Evolutionary conservation across 805 yeast genomes (phyloP), one percentile per base, ranked within the genome.

Genomic region (Limtongia smithiae): DNA sequence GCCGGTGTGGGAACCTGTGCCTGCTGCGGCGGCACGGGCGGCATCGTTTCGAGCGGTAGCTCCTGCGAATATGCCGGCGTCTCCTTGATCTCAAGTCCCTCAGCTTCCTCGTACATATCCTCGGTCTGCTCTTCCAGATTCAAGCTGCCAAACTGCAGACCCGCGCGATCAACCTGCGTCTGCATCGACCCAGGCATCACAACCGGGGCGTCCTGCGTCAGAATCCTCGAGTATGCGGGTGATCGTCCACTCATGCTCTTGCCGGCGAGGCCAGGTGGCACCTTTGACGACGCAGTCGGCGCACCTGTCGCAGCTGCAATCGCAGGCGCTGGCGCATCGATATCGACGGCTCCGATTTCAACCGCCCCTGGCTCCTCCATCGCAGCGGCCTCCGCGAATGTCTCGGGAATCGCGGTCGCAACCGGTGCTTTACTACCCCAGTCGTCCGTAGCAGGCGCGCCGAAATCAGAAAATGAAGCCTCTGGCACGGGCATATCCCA

Each of bases 101-200:
- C 32, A 24, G 39, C 27, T 32, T 42, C 20, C 24, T 31, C 36
- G 25, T 15, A 20, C 56, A 39, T 24, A 12, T 54, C 57, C 9
- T 51, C 46, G 18, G 28, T 44, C 37, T 30, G 33, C 18, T 43
- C 53, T 21, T 44, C 41, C 50, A 77, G 68, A 22, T 76, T 67
- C 58, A 80, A 69, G 11, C 83, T 77, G 48, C 86, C 86, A 60
- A 81, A 81, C 30, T 83, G 80, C 35, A 81, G 80, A 55, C 81
- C 82, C 25, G 77, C 76, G 41, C 75, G 67, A 61, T 69, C 71
- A 45, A 73, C 64, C 58, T 68, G 74, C 48, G 75, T 70, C 54
- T 63, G 65, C 38, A 76, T 70, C 33, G 75, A 67, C 37, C 71
- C 69, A 55, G 85, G 85, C 63, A 81, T 75, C 28, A 80, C 71